Base-by-base conservation (phyloP, 169 alveolate species). In the Cryptosporidium ubiquitum region DNA sequence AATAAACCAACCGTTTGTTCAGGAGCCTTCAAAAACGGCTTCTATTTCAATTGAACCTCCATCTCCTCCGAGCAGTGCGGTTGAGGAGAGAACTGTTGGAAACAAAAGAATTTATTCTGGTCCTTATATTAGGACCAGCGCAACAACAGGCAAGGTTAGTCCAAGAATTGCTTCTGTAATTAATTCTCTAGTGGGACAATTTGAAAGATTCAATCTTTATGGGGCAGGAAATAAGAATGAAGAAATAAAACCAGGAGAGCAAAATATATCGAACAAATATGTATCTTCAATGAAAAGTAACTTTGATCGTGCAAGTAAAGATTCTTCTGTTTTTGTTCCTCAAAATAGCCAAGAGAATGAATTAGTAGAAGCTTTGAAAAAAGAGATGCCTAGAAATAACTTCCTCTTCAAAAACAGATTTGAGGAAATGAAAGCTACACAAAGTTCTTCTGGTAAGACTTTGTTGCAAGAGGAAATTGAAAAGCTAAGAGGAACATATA, bases 131-230 rank as follows among this genome's bases (percentile, higher is more conserved):
- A 58, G 61, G 23, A 79, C 89, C 23, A 64, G 55, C 20, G 89
- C 79, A 12, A 64, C 89, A 26, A 16, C 75, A 9, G 89, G 89
- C 0, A 79, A 79, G 37, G 89, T 79, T 5, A 79, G 89, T 29
- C 89, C 89, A 18, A 79, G 75, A 61, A 61, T 79, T 35, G 89
- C 89, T n/a, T 64, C 89, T 44, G 73, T 79, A 12, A 79, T 79
- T 61, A 52, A 79, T 23, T 26, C 79, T 12, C 39, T 79, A 16
- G 52, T 61, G 26, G 75, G 75, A 4, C 89, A 79, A n/a, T 61
- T 79, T 58, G 89, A 79, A 20, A 79, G 40, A 33, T 29, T 58
- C 39, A 73, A 73, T 51, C 51, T 73, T 12, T 73, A 73, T 57
- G 89, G 89, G 16, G 64, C 79, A 5, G 89, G 89, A 6, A 33